Evolutionary conservation across 2,329 filamentous ascomycete species (phyloP).

Genomic region (Xylariales sp.): DNA sequence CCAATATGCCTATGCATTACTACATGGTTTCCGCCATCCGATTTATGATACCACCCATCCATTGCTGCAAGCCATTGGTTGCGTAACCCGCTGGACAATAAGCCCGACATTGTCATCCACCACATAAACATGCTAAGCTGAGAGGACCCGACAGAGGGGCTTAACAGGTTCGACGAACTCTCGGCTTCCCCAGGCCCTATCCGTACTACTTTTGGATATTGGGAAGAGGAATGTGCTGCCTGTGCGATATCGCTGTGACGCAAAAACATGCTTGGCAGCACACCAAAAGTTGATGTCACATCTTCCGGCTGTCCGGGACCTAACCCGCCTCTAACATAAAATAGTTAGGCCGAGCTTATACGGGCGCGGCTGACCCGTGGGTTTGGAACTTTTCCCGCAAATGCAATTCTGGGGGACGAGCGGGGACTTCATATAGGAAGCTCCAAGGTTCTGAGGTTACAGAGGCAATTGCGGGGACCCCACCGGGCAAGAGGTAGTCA

Average conservation of each 20-base stretch:
- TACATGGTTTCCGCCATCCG: too few species aligned
- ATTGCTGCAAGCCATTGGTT: too few species aligned
- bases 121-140: neutral
- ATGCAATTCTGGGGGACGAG: neutral
- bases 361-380: slow-evolving; percentile 20
- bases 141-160: neutral
- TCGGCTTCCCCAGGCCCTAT: neutral
- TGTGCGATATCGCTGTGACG: neutral
- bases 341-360: slow-evolving; percentile 21
- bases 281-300: slow-evolving; percentile 3
- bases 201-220: neutral
- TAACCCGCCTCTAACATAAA: slow-evolving; percentile 20
- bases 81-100: too few species aligned
- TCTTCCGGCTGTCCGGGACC: slow-evolving; percentile 19
- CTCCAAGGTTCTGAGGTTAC: neutral
- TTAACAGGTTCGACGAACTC: neutral
- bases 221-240: neutral
- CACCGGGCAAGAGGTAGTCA: neutral
- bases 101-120: too few species aligned
- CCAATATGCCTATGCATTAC: too few species aligned
- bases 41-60: too few species aligned
- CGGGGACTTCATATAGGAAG: slow-evolving; percentile 1
- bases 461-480: neutral
- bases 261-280: neutral
- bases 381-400: slow-evolving; percentile 16